Evolutionary conservation across 2,329 filamentous ascomycete genomes (phyloP), one percentile per base, ranked within the genome.

Genomic region (Salinomyces thailandicus): DNA sequence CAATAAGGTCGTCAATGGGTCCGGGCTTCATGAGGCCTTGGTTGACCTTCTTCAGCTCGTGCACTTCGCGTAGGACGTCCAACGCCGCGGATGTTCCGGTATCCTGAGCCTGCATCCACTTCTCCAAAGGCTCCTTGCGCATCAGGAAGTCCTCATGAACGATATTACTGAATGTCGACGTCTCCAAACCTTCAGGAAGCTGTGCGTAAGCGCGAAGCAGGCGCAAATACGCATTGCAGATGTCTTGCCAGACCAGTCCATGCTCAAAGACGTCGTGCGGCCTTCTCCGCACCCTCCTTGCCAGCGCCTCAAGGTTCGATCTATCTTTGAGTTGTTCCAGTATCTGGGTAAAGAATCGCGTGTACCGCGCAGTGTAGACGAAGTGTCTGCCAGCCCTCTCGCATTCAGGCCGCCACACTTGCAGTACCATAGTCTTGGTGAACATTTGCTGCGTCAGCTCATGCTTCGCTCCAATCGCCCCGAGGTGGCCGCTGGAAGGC

Each of bases 361-460:
- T 81, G 52, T 95, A 95, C 44, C 82, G 79, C 33, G 84, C 78
- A 0, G 85, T 94, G 57, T 91, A 95, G 24, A 94, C 85, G 52
- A 93, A 91, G 57, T 95, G 87, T 13, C 87, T 75, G 0, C 87
- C 87, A 0, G 85, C 69, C 15, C 79, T 69, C 57, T 95, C 87
- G 31, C 83, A 78, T 47, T 94, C 87, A 24, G 87, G 91, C 49
- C 87, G 89, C 87, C 87, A 95, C 3, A 95, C 85, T 53, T 93
- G 89, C 58, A 94, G 79, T 1, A 83, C 80, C 80, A 93, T 93
- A 0, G 85, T 93, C 63, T 94, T 94, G 26, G 87, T 93, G 48
- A 94, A 89, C 36, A 94, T 80, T 28, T 93, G 81, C 36, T 76
- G 72, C 33, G 85, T 87, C 11, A 93, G 74, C 37, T 89, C 83